Evolutionary conservation across 306 rosid species (phyloP).

Genomic region (Luffa aegyptiaca): DNA sequence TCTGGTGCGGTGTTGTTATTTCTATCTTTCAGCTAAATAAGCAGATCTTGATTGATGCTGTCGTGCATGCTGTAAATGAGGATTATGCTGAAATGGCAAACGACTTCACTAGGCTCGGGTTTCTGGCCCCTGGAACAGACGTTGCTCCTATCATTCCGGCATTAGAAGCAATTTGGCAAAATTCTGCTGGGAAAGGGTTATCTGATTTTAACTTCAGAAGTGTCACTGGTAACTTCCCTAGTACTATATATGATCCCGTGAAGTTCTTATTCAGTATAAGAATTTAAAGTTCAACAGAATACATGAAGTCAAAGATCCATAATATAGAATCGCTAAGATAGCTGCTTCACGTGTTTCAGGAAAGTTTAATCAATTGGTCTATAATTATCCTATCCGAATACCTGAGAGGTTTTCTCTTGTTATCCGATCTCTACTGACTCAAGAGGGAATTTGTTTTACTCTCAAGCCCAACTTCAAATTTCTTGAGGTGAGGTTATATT

Average conservation of each 20-base stretch:
- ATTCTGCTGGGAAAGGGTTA: conserved; percentile 92
- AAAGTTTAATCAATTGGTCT: conserved; percentile 91
- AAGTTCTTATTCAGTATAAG: background rate
- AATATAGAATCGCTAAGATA: background rate
- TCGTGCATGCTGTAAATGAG: conserved; percentile 97
- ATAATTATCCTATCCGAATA: conserved; percentile 96
- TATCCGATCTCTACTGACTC: conserved; percentile 89
- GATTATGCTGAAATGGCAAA: conserved; percentile 97
- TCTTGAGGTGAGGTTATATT: conserved; percentile 61
- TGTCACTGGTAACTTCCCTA: conserved; percentile 60
- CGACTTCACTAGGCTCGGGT: conserved; percentile 96
- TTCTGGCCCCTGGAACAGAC: conserved; percentile 91
- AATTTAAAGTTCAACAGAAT: background rate
- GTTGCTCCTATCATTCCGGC: conserved; percentile 96
- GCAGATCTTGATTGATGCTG: conserved; percentile 94
- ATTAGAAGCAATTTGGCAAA: conserved; percentile 98
- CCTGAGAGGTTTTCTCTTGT: conserved; percentile 99
- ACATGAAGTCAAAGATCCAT: background rate
- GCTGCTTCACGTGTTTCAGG: conserved; percentile 39
- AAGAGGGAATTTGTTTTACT: conserved; percentile 98
- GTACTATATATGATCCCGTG: background rate
- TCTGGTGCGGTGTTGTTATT: conserved; percentile 16
- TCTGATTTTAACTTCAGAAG: conserved; percentile 91
- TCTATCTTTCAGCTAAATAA: conserved; percentile 73
- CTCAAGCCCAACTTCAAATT: conserved; percentile 85